phyloP scores from a whole-genome alignment of 768 basidiomycete species.

The Suillus luteus region DNA sequence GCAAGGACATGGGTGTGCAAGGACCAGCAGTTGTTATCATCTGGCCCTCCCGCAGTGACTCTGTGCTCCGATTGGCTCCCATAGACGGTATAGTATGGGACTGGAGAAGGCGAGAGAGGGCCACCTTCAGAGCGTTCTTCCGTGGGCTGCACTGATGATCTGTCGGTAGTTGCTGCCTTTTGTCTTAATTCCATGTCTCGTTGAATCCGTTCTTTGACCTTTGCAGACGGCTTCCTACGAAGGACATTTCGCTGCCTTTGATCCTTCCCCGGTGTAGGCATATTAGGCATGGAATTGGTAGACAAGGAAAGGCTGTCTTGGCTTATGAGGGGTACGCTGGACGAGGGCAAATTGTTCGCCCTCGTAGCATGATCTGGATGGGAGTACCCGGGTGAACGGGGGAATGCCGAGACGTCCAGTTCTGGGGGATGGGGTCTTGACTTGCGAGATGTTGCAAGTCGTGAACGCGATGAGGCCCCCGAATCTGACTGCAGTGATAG shows the following conservation, averaged over 20 bases:
- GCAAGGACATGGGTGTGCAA: slow-evolving; percentile 13
- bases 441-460: slow-evolving; percentile 19
- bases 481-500: slow-evolving; percentile 24
- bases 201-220: slow-evolving; percentile 19
- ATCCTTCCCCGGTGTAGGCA: slow-evolving; percentile 14
- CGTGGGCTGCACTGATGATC: slow-evolving; percentile 11
- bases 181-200: slow-evolving; percentile 5
- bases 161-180: neutral
- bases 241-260: slow-evolving; percentile 33
- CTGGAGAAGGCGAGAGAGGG: slow-evolving; percentile 19
- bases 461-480: slow-evolving; percentile 16
- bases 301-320: slow-evolving; percentile 16
- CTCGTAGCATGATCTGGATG: slow-evolving; percentile 21
- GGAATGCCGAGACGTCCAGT: slow-evolving; percentile 21
- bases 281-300: neutral
- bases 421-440: slow-evolving; percentile 22
- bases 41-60: slow-evolving; percentile 45
- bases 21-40: slow-evolving; percentile 32
- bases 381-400: slow-evolving; percentile 14
- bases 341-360: slow-evolving; percentile 3
- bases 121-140: slow-evolving; percentile 29
- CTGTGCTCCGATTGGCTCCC: slow-evolving; percentile 48
- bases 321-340: slow-evolving; percentile 10
- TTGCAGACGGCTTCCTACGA: slow-evolving; percentile 33
- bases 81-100: slow-evolving; percentile 61